Evolutionary conservation across 2,329 filamentous ascomycete species (phyloP), one percentile per base, ranked within the genome.

Genomic region (Fusarium chaquense): DNA sequence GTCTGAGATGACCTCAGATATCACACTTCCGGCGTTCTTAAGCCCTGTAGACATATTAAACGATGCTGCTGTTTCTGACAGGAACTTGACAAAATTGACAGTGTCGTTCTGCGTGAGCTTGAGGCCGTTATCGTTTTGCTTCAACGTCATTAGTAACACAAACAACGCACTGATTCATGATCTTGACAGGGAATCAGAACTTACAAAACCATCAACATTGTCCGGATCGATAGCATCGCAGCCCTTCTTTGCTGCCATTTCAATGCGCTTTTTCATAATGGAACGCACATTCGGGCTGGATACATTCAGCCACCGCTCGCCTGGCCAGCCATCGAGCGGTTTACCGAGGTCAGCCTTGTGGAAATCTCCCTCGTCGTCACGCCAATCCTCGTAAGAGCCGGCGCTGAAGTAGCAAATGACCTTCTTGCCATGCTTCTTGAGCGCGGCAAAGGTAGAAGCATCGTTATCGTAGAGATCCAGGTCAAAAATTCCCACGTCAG

Each of bases 351-450:
- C 90, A 0, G 78, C 75, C 1, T 81, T 62, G 4, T 79, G 73
- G 73, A 92, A 93, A 4, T 85, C 71, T 28, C 72, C 74, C 13
- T 83, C 82, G 75, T 93, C 91, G 1, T 83, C 78, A 5, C 90
- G 84, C 80, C 84, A 87, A 54, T 87, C 76, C 77, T 93, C 91
- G 69, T 85, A 92, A 7, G 87, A 89, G 0, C 91, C 91, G 0
- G 89, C 90, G 49, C 87, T 90, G 80, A 93, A 93, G 79, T 93
- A 93, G 81, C 91, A 93, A 64, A 93, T 89, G 56, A 92, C 86
- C 64, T 86, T 88, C 73, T 86, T 86, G 11, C 84, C 85, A 6
- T 79, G 76, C 53, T 85, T 86, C 58, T 84, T 81, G 76, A 90
- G 88, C 13, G 89, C 79, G 60, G 88, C 83, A 58, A 91, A 75